A percentile compares a stretch with the other conserved stretches of the same genome.
Evolutionary conservation across 202 grass and related monocot genomes (phyloP).

Genomic region (Zizania palustris): DNA sequence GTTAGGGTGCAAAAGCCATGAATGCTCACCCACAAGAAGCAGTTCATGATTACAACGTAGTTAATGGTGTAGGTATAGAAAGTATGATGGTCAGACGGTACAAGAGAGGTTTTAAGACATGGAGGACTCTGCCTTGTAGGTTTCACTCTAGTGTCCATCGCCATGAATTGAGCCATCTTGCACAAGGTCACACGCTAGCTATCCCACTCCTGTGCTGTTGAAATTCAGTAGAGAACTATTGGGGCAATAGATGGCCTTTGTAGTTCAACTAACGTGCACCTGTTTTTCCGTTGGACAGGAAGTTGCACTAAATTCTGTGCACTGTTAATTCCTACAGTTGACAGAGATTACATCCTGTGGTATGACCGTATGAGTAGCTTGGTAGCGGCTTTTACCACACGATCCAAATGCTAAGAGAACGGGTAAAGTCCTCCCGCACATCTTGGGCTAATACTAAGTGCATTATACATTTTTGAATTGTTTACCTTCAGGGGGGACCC

Average conservation of each 20-base stretch:
- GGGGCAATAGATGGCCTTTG: conserved; percentile 34
- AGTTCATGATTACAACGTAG: conserved; percentile 64
- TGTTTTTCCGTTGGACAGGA: conserved; percentile 38
- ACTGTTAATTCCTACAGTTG: conserved; percentile 30
- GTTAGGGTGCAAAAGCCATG: conserved; percentile 52
- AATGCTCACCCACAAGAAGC: conserved; percentile 71
- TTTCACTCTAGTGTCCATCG: conserved; percentile 47
- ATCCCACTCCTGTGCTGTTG: conserved; percentile 33
- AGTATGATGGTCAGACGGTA: conserved; percentile 66
- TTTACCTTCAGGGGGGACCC: background rate
- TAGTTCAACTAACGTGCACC: conserved; percentile 40
- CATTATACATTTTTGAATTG: background rate
- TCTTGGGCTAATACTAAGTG: background rate
- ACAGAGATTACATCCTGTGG: conserved; percentile 26
- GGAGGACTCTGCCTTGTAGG: conserved; percentile 44
- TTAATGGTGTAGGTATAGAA: conserved; percentile 79
- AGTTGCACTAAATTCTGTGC: conserved; percentile 52
- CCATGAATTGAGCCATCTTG: conserved; percentile 34
- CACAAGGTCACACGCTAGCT: conserved; percentile 39
- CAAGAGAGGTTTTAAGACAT: conserved; percentile 45
- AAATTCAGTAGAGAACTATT: conserved; percentile 32
- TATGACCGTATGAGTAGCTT: background rate
- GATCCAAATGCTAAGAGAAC: conserved; percentile 3
- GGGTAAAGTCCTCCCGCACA: background rate
- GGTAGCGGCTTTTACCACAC: conserved; percentile 7